These are phyloP conservation scores for Zymoseptoria brevis DNA, from an alignment of 2,329 filamentous ascomycete genomes.

Conservation along the genomic window DNA sequence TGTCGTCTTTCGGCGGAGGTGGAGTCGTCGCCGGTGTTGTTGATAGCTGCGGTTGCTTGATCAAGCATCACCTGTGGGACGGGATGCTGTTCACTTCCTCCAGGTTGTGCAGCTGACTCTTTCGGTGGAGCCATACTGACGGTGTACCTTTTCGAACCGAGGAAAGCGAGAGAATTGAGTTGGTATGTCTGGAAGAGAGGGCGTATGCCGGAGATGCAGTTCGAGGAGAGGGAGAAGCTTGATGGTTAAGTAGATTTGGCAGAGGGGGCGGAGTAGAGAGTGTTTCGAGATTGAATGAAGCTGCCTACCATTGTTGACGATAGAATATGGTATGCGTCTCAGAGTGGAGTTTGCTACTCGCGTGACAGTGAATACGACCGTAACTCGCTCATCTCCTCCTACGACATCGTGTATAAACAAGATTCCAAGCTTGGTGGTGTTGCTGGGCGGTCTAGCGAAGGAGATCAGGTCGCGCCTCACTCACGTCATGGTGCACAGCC, in stretches of 20 bases:
- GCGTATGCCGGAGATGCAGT: background rate
- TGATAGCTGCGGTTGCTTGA: slow-evolving; percentile 23
- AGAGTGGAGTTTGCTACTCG: background rate
- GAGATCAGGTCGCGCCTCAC: background rate
- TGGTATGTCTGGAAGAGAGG: background rate
- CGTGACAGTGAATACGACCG: background rate
- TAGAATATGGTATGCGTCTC: background rate
- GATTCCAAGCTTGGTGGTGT: background rate
- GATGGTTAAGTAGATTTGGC: background rate
- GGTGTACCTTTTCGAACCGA: background rate
- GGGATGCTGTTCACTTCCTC: slow-evolving; percentile 1
- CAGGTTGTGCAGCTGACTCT: background rate
- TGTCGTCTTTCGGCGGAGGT: slow-evolving; percentile 16
- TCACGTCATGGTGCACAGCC: background rate
- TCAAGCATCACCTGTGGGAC: slow-evolving; percentile 22
- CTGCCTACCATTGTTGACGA: background rate
- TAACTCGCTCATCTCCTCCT: background rate
- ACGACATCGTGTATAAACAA: background rate
- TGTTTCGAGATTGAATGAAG: background rate
- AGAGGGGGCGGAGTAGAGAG: background rate
- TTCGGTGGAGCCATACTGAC: background rate
- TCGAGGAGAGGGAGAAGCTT: background rate
- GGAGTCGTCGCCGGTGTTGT: slow-evolving; percentile 13
- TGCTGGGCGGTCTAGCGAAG: background rate
- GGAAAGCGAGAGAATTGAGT: background rate